Evolutionary conservation across 2,329 filamentous ascomycete genomes (phyloP), one percentile per base, ranked within the genome.

Genomic region (Phoma herbarum): DNA sequence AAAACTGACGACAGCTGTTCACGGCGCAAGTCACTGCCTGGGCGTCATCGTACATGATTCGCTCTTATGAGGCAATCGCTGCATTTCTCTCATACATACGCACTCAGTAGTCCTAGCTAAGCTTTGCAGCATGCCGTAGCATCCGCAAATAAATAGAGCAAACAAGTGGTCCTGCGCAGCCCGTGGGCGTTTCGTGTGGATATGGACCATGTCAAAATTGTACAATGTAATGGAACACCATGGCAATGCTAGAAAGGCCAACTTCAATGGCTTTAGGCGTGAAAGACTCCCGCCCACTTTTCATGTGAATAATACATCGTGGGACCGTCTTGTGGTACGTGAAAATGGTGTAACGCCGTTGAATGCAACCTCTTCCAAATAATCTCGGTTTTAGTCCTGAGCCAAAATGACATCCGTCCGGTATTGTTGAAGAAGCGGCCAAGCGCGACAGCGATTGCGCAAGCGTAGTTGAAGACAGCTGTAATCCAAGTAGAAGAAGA

Each of bases 361-460:
- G 22, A 47, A 59, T 59, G 57, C 51, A 59, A 31, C 33, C 46
- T 59, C 41, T 23, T 33, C 43, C 49, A 10, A 16, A 48, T 47
- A 22, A 29, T 8, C 33, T 20, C 26, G 11, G 14, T 18, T 20
- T 26, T 48, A 20, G 35, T 29, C 33, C 23, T 16, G 20, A 31
- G 3, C 22, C 20, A 37, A 37, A 25, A 22, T 20, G 23, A 23
- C 25, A 26, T 58, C 31, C 43, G 16, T 52, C 20, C 25, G 46
- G 33, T 43, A 43, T 43, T 54, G 57, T 52, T 59, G 57, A 59
- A 59, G 47, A 37, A 59, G 57, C 46, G 51, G 46, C 28, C 22
- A 55, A 47, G 47, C 31, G 35, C 25, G 41, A 31, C 39, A 4
- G 29, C 14, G 18, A 31, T 45, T 23, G 50, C 49, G 18, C 37